A percentile compares a stretch with the other conserved stretches of the same genome.
Evolutionary conservation across 2,329 filamentous ascomycete genomes (phyloP).

Genomic region (Aspergillus flavus): DNA sequence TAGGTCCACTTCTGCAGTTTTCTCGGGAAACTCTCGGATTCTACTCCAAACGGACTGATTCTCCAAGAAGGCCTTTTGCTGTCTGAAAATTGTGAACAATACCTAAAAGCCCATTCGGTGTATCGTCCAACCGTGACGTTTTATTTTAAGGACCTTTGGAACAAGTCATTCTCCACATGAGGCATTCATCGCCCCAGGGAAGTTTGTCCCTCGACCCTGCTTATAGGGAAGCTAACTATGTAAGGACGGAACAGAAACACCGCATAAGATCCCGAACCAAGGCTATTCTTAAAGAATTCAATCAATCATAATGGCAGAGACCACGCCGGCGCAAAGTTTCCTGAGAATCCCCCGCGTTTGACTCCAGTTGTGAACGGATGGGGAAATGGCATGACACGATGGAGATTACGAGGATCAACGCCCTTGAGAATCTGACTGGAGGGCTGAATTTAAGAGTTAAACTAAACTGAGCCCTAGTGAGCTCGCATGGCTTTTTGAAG

Average conservation of each 20-base stretch:
- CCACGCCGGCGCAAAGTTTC: background rate
- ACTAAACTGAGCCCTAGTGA: background rate
- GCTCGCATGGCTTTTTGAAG: background rate
- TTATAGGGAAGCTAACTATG: background rate
- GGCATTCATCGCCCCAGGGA: background rate
- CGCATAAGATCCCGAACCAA: background rate
- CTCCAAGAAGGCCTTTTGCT: background rate
- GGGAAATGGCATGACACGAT: constrained; percentile 7
- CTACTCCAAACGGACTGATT: background rate
- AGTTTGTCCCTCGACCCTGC: background rate
- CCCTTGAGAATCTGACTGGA: background rate
- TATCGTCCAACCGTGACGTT: background rate
- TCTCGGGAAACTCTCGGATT: constrained; percentile 15
- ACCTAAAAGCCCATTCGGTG: background rate
- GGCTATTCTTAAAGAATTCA: background rate
- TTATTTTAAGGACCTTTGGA: background rate
- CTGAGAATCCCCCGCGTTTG: constrained; percentile 11
- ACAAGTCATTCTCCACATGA: background rate
- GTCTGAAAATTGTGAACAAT: background rate
- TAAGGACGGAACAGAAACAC: background rate
- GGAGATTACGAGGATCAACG: background rate
- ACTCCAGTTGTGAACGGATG: constrained; percentile 11
- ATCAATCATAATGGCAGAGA: constrained; percentile 5
- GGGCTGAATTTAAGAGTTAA: background rate
- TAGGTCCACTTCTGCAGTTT: constrained; percentile 8